Base-by-base conservation (phyloP, 306 rosid species). In the Arachis stenosperma region DNA sequence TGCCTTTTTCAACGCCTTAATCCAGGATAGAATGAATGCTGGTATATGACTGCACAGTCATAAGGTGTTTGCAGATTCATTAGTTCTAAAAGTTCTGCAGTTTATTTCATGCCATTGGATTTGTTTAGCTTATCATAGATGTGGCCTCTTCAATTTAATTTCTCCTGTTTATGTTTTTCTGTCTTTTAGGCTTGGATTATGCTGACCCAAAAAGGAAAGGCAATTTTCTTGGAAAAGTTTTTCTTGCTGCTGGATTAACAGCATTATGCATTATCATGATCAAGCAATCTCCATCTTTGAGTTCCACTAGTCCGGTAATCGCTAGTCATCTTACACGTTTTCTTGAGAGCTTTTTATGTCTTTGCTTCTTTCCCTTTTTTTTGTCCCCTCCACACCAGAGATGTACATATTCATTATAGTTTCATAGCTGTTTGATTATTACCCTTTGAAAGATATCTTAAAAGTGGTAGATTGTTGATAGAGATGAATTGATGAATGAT, bases 261-360 rank as follows among this genome's bases (percentile, higher is more conserved):
- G 84, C 94, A 59, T 13, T 93, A 86, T 91, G 96, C 74, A 88
- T 93, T 54, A 47, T 93, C 65, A 81, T 91, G 94, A 84, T 93
- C 84, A 93, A 88, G 86, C 90, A 77, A 70, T 85, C 98, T 79
- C 93, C 96, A 72, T 69, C 83, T 27, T 79, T 93, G 78, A 89
- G 54, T 76, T 61, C 92, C 64, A 81, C 90, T 22, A 89, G 86
- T 73, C 87, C 78, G 96, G 98, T 93, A 90, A 71, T 54, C 42
- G 52, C 22, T 36, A 47, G 6, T 39, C 47, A 30, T 17, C 33
- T 44, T 11, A 15, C 55, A 55, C 13, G 40, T 11, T 54, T 42
- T 36, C 36, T 39, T 64, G 44, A 7, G 42, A 47, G 60, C 9
- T 36, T 47, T 65, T 6, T 46, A 33, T 46, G 37, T 70, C 11